phyloP scores from a whole-genome alignment of 2,329 filamentous ascomycete genomes.

The Fusarium subglutinans region DNA sequence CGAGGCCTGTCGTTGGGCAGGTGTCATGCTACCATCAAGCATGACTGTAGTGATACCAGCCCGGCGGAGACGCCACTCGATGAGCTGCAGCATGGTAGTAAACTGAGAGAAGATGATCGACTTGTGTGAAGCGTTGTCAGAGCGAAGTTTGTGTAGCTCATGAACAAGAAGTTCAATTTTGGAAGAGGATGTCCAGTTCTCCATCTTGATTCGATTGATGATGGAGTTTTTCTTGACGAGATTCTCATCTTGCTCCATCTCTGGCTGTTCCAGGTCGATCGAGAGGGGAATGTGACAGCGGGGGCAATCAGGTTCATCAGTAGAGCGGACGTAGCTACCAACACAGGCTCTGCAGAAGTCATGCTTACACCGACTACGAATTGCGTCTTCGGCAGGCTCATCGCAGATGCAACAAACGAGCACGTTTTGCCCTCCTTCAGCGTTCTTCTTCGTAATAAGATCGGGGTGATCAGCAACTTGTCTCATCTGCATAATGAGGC shows the following conservation, averaged over 20 bases:
- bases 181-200: constrained; percentile 97
- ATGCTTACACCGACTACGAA: constrained; percentile 90
- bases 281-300: constrained; percentile 88
- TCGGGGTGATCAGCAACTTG: constrained; percentile 98
- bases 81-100: constrained; percentile 95
- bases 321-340: constrained; percentile 72
- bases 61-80: constrained; percentile 94
- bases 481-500: constrained; percentile 98
- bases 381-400: constrained; percentile 93
- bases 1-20: constrained; percentile 88
- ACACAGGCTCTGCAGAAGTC: constrained; percentile 65
- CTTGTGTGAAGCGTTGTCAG: constrained; percentile 92
- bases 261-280: constrained; percentile 94
- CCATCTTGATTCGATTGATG: constrained; percentile 98
- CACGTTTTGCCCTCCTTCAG: constrained; percentile 86
- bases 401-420: constrained; percentile 95
- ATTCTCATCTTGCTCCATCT: constrained; percentile 90
- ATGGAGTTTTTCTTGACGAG: constrained; percentile 94
- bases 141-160: constrained; percentile 90
- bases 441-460: constrained; percentile 87
- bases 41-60: constrained; percentile 99
- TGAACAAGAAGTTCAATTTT: constrained; percentile 98
- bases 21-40: constrained; percentile 97
- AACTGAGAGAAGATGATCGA: constrained; percentile 98
- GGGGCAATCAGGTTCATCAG: constrained; percentile 83